phyloP scores from a whole-genome alignment of 2,329 filamentous ascomycete species.

The Alternaria sp. region DNA sequence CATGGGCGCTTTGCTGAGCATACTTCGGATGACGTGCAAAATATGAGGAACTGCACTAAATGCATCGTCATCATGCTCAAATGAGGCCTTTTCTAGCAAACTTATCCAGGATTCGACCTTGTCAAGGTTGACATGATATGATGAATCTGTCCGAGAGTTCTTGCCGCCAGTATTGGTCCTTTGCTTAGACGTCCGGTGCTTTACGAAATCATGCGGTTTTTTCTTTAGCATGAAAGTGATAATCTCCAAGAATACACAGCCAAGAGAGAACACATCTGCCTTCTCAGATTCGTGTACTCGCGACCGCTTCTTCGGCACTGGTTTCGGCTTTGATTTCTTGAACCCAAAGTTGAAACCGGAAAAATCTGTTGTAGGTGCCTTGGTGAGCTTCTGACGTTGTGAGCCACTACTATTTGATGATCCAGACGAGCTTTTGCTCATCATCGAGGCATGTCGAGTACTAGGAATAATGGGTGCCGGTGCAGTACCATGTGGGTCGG shows the following conservation, averaged over 20 bases:
- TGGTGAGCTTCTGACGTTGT: constrained; percentile 47
- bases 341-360: constrained; percentile 52
- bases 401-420: constrained; percentile 46
- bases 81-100: constrained; percentile 66
- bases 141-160: constrained; percentile 71
- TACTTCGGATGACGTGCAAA: constrained; percentile 52
- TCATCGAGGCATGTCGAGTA: constrained; percentile 42
- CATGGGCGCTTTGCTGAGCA: constrained; percentile 54
- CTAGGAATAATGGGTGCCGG: constrained; percentile 28
- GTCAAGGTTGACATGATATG: constrained; percentile 74
- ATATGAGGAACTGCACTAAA: constrained; percentile 55
- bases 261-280: constrained; percentile 77
- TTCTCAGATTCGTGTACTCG: constrained; percentile 51
- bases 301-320: constrained; percentile 38
- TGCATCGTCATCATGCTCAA: constrained; percentile 47
- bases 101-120: constrained; percentile 75
- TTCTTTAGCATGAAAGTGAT: constrained; percentile 74
- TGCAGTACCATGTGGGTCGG: constrained; percentile 23
- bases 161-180: constrained; percentile 56
- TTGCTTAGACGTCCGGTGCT: constrained; percentile 72
- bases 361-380: constrained; percentile 46
- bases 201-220: constrained; percentile 69
- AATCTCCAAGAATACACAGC: constrained; percentile 76
- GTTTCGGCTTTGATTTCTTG: constrained; percentile 42
- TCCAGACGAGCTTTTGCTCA: constrained; percentile 49